phyloP scores from a whole-genome alignment of 2,329 filamentous ascomycete genomes.

The Arachnopeziza araneosa region DNA sequence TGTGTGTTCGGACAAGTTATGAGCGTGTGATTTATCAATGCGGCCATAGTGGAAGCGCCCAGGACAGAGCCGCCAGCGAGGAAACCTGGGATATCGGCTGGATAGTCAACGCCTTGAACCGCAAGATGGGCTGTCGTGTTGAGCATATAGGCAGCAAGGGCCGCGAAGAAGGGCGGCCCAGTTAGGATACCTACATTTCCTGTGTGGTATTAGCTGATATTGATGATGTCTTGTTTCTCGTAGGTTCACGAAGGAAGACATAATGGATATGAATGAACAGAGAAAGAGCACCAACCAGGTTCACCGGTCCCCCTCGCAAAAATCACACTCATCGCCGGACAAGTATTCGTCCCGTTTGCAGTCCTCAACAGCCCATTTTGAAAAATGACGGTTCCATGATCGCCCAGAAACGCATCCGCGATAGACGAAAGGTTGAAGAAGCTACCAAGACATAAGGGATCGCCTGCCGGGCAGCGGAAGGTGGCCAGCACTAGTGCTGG shows the following conservation, averaged over 20 bases:
- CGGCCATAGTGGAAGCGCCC: constrained; percentile 40
- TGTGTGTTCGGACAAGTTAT: constrained; percentile 17
- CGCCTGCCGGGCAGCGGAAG: not conserved
- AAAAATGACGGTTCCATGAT: constrained; percentile 11
- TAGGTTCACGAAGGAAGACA: too few species aligned
- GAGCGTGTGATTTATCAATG: constrained; percentile 18
- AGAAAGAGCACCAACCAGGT: constrained; percentile 15
- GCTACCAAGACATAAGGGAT: not conserved
- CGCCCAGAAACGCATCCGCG: constrained; percentile 10
- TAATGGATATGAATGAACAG: not conserved
- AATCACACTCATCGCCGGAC: constrained; percentile 24
- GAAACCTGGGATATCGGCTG: constrained; percentile 41
- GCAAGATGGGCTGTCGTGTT: constrained; percentile 40
- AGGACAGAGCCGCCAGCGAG: constrained; percentile 39
- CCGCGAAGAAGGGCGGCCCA: constrained; percentile 24
- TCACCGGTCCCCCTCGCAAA: constrained; percentile 25
- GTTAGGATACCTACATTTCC: constrained; percentile 27
- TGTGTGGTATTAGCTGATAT: not conserved
- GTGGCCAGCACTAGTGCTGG: not conserved
- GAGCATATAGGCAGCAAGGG: constrained; percentile 12
- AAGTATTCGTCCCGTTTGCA: constrained; percentile 12
- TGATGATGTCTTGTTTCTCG: too few species aligned
- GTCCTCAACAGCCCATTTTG: constrained; percentile 17
- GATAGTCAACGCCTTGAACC: constrained; percentile 50
- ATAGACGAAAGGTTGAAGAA: constrained; percentile 6